Conservation (phyloP, 202 grass and related monocot species). For the Carex arenaria region DNA sequence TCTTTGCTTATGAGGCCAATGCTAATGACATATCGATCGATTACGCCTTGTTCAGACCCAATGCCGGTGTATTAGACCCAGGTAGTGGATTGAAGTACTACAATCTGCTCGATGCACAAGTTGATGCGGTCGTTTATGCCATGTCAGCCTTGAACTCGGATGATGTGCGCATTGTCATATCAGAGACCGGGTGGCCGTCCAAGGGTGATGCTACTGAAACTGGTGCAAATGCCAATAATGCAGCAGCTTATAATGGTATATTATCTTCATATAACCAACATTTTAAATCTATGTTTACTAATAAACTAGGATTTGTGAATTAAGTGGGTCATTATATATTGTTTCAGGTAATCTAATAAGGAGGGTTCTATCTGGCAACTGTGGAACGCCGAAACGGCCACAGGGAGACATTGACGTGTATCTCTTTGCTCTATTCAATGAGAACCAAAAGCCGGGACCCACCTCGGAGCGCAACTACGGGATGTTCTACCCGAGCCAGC, state of each 20-base stretch:
- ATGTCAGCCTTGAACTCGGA: slow-evolving; percentile 41
- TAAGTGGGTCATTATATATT: neutral
- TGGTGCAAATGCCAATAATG: slow-evolving; percentile 42
- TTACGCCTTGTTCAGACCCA: slow-evolving; percentile 90
- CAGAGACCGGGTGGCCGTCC: slow-evolving; percentile 89
- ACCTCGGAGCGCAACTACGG: slow-evolving; percentile 88
- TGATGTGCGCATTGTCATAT: slow-evolving; percentile 55
- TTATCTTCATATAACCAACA: neutral
- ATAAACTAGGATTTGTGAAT: neutral
- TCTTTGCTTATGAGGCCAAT: slow-evolving; percentile 79
- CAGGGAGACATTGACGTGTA: slow-evolving; percentile 70
- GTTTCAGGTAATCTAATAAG: slow-evolving; percentile 44
- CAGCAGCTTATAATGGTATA: slow-evolving; percentile 70
- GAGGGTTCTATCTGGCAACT: slow-evolving; percentile 71
- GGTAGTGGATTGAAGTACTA: slow-evolving; percentile 76
- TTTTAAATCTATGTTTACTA: neutral
- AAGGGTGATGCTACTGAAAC: slow-evolving; percentile 59
- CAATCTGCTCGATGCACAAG: slow-evolving; percentile 87
- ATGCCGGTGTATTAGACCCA: slow-evolving; percentile 46
- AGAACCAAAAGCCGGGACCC: slow-evolving; percentile 88
- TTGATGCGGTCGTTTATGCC: slow-evolving; percentile 80
- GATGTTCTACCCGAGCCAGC: slow-evolving; percentile 80
- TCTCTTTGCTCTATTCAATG: slow-evolving; percentile 97
- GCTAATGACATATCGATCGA: slow-evolving; percentile 64
- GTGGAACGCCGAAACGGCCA: slow-evolving; percentile 56